phyloP scores from a whole-genome alignment of 2,329 filamentous ascomycete species.

The Hypocreales sp. region DNA sequence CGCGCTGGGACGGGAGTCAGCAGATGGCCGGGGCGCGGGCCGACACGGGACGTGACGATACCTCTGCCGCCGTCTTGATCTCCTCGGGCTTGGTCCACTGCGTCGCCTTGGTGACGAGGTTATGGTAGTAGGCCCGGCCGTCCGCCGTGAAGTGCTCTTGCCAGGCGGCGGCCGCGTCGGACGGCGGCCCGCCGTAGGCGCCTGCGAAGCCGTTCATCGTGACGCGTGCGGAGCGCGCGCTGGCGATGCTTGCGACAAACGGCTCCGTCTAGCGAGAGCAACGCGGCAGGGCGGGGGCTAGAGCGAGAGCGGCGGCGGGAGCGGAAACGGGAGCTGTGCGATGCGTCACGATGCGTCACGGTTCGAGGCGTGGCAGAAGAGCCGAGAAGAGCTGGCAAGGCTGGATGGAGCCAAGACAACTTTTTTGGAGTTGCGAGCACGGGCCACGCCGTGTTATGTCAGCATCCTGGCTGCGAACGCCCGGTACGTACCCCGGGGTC shows the following conservation, averaged over 20 bases:
- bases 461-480: no score
- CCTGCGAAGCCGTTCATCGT: slow-evolving; percentile 44
- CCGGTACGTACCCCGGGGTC: no score
- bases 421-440: slow-evolving; percentile 11
- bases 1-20: slow-evolving; percentile 38
- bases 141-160: slow-evolving; percentile 69
- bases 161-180: slow-evolving; percentile 43
- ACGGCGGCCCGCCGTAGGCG: slow-evolving; percentile 28
- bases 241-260: no score
- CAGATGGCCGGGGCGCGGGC: no score
- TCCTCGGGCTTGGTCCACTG: slow-evolving; percentile 93
- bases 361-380: no score
- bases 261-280: no score
- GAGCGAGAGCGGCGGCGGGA: no score
- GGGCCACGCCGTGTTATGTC: no score
- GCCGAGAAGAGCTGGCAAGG: no score
- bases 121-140: slow-evolving; percentile 84
- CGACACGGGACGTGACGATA: slow-evolving; percentile 16
- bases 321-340: not conserved
- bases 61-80: slow-evolving; percentile 71
- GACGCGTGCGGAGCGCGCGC: slow-evolving; percentile 5
- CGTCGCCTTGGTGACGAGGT: slow-evolving; percentile 68
- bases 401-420: not conserved
- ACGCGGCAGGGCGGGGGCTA: not conserved
- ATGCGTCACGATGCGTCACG: no score